Evolutionary conservation across 352 stramenopile genomes (phyloP), one percentile per base, ranked within the genome.

Genomic region (Pythium aristosporum): DNA sequence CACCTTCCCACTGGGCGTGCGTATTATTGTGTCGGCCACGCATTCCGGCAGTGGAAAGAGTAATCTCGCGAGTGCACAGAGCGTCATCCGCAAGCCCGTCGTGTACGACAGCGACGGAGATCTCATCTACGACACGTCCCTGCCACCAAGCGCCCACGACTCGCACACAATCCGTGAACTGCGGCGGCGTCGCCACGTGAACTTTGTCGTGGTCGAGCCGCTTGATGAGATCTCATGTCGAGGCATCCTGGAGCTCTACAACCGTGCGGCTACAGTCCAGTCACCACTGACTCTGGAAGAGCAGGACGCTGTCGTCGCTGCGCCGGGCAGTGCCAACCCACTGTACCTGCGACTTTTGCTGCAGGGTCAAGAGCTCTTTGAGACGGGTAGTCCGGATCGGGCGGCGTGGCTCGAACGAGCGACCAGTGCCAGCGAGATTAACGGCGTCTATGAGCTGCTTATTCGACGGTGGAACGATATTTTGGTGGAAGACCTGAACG

Each of bases 401-500:
- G 67, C 48, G 25, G 51, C 64, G 32, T 92, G 83, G 83, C 65
- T 92, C 23, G 67, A 87, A 11, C 48, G 62, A 15, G 76, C 70
- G 13, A 74, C 63, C 5, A 59, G 69, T 11, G 71, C 61, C 13
- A 69, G 69, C 18, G 82, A 89, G 28, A 55, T 90, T 28, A 76
- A 82, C 48, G 47, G 30, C 23, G 59, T 91, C 18, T 92, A 91
- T 37, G 79, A 87, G 36, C 61, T 84, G 52, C 61, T 92, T 15
- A 77, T 94, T 68, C 85, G 80, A 54, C 81, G 80, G n/a, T 94
- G 85, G 85, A 91, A 90, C 56, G 57, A 76, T 12, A 75, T 91
- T 36, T 60, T 92, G 23, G 69, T 92, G 13, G 73, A 78, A 36
- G 82, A 89, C 57, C 67, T 91, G 42, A 65, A 74, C 13, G 68